Base-by-base conservation (phyloP, 148 eudicot species). In the Fagopyrum esculentum region DNA sequence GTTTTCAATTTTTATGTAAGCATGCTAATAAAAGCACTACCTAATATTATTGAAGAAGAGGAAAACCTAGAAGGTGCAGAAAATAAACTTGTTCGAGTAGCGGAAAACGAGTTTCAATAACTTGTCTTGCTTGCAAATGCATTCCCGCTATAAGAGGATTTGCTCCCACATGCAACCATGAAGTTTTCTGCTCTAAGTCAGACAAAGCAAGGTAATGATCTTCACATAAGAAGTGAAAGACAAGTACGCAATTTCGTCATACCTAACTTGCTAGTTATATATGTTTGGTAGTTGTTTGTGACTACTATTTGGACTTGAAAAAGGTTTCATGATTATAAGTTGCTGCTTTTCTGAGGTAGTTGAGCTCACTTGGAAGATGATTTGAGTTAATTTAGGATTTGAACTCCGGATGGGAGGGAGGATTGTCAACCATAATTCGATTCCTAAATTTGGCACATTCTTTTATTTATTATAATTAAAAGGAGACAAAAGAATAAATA, bases 91-190 rank as follows among this genome's bases (percentile, higher is more conserved):
- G 93, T 92, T 68, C 85, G 89, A 70, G 86, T 95, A 83, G 97
- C 96, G 73, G 97, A 91, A 71, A 89, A 86, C 46, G 98, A 95
- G 82, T 86, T 86, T 68, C 98, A 95, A 78, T 97, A 95, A 83
- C 84, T 93, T 70, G 97, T 97, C n/a, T 85, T 92, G 81, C 89
- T 90, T 72, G 97, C 98, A 79, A 92, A 95, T 85, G 98, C 97
- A 80, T 92, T 91, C 50, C 64, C 91, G 57, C 83, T 92, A 66
- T 96, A 97, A 0, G 97, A 95, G 79, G 98, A 95, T 52, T 84
- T 95, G 71, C 89, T 95, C 81, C 97, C 98, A 66, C 96, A 91
- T 77, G 97, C 96, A 71, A 92, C 98, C 77, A 78, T 89, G 86
- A 90, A 92, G 83, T 87, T 94, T 44, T 77, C 90, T 60, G 84